Percentiles rank a stretch among this genome's conserved stretches.
Conservation (phyloP, 495 filamentous ascomycete genomes). For the Glutinoglossum americanum region DNA sequence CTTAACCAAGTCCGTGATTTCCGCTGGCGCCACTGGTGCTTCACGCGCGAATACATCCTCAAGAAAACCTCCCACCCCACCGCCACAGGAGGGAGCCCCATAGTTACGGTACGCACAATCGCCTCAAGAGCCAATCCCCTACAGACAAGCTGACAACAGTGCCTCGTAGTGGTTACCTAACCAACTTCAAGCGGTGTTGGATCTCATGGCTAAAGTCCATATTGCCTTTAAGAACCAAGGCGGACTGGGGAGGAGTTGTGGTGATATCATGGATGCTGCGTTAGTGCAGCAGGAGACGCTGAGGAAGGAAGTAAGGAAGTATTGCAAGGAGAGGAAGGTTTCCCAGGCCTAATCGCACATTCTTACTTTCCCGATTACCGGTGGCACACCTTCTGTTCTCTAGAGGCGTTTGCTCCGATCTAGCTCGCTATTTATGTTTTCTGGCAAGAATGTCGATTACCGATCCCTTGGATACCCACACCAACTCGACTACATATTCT, state of each 20-base stretch:
- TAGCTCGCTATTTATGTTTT: no score
- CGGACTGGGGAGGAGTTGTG: slow-evolving; percentile 20
- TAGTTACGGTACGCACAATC: slow-evolving; percentile 43
- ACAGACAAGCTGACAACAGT: neutral
- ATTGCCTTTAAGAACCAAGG: slow-evolving; percentile 18
- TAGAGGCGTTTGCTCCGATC: no score
- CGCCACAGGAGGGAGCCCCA: slow-evolving; percentile 77
- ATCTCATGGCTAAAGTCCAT: slow-evolving; percentile 46
- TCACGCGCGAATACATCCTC: slow-evolving; percentile 85
- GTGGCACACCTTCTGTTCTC: no score
- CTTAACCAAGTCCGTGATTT: slow-evolving; percentile 78
- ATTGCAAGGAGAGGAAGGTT: slow-evolving; percentile 40
- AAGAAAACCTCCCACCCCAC: slow-evolving; percentile 63
- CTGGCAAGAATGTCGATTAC: no score
- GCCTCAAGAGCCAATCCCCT: no score
- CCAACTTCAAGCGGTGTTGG: slow-evolving; percentile 56
- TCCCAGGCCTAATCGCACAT: no score
- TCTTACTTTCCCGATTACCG: no score
- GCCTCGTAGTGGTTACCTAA: slow-evolving; percentile 53
- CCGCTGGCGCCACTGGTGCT: slow-evolving; percentile 85
- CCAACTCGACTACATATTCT: no score
- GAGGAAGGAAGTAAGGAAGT: slow-evolving; percentile 57
- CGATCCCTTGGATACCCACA: no score
- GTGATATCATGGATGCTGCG: slow-evolving; percentile 52
- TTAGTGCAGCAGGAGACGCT: slow-evolving; percentile 45